A percentile compares a stretch with the other conserved stretches of the same genome.
Evolutionary conservation across 139 green algal genomes (phyloP).

Genomic region (Picocystis salinarum): DNA sequence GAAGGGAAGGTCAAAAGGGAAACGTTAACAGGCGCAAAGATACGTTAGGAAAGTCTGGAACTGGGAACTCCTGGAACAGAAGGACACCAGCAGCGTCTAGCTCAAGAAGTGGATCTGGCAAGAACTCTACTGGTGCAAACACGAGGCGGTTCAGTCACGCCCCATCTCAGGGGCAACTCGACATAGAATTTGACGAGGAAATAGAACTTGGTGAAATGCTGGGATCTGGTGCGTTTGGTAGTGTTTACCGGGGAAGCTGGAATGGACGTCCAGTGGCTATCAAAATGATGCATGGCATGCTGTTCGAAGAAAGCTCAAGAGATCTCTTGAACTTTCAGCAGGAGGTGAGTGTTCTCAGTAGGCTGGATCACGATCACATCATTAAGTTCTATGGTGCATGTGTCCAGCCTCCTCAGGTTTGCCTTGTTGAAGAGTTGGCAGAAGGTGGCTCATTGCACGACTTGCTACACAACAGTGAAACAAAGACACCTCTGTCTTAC

Average conservation of each 20-base stretch:
- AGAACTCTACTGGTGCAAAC: no score
- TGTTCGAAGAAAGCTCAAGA: not conserved
- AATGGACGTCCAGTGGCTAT: not conserved
- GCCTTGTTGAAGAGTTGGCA: slow-evolving; percentile 65
- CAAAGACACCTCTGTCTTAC: slow-evolving; percentile 29
- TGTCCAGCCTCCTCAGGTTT: slow-evolving; percentile 31
- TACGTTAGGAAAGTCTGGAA: no score
- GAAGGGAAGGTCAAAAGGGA: no score
- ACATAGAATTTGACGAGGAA: no score
- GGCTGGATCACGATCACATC: slow-evolving; percentile 28
- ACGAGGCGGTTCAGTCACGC: no score
- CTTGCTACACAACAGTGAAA: slow-evolving; percentile 50
- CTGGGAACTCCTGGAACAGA: no score
- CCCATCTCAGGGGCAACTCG: no score
- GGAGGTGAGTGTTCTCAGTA: slow-evolving; percentile 15
- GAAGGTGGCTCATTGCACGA: slow-evolving; percentile 42
- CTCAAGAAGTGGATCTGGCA: no score
- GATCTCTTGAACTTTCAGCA: not conserved
- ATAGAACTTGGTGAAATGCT: not conserved
- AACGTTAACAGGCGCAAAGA: no score
- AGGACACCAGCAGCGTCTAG: no score
- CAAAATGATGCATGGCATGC: not conserved
- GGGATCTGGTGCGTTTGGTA: not conserved
- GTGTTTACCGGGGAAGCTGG: not conserved
- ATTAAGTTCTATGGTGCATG: slow-evolving; percentile 27